Percentiles rank a stretch among this genome's conserved stretches.
Evolutionary conservation across 306 rosid genomes (phyloP).

Genomic region (Dryas drummondii): DNA sequence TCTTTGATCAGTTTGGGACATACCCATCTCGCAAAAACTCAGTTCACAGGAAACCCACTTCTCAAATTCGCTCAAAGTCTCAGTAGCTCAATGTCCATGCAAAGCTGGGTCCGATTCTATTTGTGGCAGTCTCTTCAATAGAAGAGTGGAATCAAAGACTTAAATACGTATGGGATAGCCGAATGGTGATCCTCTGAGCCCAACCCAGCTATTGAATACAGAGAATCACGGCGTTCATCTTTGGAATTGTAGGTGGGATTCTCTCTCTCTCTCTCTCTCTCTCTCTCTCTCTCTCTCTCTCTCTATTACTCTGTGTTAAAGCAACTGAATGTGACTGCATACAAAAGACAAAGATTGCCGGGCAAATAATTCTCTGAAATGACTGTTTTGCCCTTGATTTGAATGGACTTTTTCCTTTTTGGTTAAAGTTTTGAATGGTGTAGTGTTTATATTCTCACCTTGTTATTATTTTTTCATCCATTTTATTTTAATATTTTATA

Average conservation of each 20-base stretch:
- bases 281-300: conserved; percentile 1
- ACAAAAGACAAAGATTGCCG: conserved; percentile 33
- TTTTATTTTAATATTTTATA: no score
- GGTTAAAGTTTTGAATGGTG: no score
- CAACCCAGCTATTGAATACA: conserved; percentile 20
- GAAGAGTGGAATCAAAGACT: neutral
- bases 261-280: neutral
- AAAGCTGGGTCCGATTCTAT: neutral
- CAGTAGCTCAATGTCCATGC: conserved; percentile 24
- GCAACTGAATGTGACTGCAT: conserved; percentile 15
- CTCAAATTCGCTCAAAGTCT: neutral
- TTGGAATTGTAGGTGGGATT: conserved; percentile 26
- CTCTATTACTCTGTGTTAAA: conserved; percentile 16
- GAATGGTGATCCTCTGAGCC: conserved; percentile 14
- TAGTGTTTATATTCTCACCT: no score
- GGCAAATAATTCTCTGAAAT: conserved; percentile 16
- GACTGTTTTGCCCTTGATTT: conserved; percentile 25
- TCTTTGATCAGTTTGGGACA: conserved; percentile 37
- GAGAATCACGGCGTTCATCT: conserved; percentile 28
- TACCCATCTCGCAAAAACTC: conserved; percentile 25
- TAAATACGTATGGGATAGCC: conserved; percentile 6
- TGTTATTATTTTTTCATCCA: no score
- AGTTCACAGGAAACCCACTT: neutral
- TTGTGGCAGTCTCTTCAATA: neutral
- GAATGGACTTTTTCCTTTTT: neutral